Evolutionary conservation across 2,329 filamentous ascomycete species (phyloP), one percentile per base, ranked within the genome.

Genomic region (Pseudogymnoascus sp.): DNA sequence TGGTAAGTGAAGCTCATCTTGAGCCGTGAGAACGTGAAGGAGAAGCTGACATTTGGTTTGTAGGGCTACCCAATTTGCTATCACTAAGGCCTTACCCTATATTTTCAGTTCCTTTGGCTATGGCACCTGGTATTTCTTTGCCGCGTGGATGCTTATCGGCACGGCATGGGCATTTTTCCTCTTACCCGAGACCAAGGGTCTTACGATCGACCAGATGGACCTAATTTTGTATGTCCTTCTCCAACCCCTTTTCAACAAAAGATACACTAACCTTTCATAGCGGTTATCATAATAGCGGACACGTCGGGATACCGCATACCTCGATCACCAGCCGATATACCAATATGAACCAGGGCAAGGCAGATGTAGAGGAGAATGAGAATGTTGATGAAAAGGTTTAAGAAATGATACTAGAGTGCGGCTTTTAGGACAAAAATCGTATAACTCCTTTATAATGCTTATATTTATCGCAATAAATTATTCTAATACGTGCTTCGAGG

Each of bases 41-140:
- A 24, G 16, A 22, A 43, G 16, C 40, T 43, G 10, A 43, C 19
- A 77, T 79, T 19, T 75, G 75, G 0, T 76, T 78, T 3, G 78
- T 50, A 62, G 61, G 76, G 68, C 75, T n/a, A 74, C 72, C 3
- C 77, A 78, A 43, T 79, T 79, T 61, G 71, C 73, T 63, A 76
- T 80, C 62, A 78, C 76, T 8, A 78, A 78, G 63, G 72, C 77
- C 0, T 69, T 79, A 1, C 78, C 78, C 0, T 79, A 79, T 64
- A 80, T 81, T 50, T 76, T 79, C 65, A 74, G 70, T 43, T 74
- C 73, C 0, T 72, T 79, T 8, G 73, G 74, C 22, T 84, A 78
- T 67, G 82, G 82, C 4, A 81, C 80, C 1, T 84, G 81, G 75
- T 83, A 83, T 72, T 83, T 84, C 73, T 85, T 85, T 66, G 82